Base-by-base conservation (phyloP, 1,284 basidiomycete genomes). In the Flammula alnicola region DNA sequence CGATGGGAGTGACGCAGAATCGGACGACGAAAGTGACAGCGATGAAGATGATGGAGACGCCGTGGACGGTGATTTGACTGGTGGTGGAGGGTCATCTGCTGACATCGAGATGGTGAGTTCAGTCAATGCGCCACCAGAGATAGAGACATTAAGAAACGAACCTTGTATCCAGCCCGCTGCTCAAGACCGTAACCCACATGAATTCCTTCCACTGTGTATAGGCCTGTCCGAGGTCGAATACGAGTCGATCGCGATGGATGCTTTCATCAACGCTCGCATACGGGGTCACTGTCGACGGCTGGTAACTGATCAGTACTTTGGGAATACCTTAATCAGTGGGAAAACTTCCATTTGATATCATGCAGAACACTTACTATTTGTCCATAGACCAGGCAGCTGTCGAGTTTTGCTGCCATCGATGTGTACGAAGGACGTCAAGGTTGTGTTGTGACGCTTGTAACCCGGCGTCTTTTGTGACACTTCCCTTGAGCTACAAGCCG, bases 181-280 rank as follows among this genome's bases (percentile, higher is more conserved):
- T n/a, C n/a, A n/a, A n/a, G n/a, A n/a, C n/a, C n/a, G n/a, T n/a
- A n/a, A n/a, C n/a, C n/a, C n/a, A n/a, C 50, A 0, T 53, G 54
- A 42, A 33, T 35, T 26, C 26, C 56, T 31, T 50, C 50, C 25
- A 54, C 46, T 4, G 36, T 58, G 11, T 51, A 47, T 47, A 47
- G 59, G 44, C 44, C 47, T 9, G 56, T 55, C 45, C 56, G 58
- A 16, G 51, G 54, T 10, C 54, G 49, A 9, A 54, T 50, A 20
- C 50, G 54, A 5, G 48, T 37, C n/a, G 30, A 38, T 27, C 8
- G 55, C 48, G 0, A 35, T 65, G 2, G 57, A 61, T 29, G 51
- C 54, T 14, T 51, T 63, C n/a, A 60, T 64, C 17, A 65, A 65
- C 32, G 55, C 57, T 8, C 35, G 14, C 4, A 7, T 12, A 23